Evolutionary conservation across 495 filamentous ascomycete species (phyloP), one percentile per base, ranked within the genome.

Genomic region (Chaetomium cochliodes): DNA sequence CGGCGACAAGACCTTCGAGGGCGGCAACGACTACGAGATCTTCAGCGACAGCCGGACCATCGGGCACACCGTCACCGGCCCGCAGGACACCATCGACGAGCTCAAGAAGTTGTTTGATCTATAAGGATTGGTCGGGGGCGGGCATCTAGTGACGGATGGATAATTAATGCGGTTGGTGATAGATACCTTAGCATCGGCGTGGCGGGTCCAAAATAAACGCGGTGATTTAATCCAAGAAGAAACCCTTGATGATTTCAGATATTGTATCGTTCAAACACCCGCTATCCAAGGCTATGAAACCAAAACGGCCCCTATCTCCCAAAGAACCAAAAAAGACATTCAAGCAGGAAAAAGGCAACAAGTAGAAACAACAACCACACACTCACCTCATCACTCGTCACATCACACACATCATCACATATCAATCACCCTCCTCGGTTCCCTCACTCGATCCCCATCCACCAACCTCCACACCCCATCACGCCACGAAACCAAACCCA

Each of bases 21-120:
- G 94, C 62, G 94, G 94, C 51, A 98, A 98, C 73, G 94, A 98
- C 75, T 92, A 87, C 68, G 94, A 98, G 82, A 97, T 98, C 70
- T 97, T 87, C 75, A 72, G 76, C 55, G 94, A 98, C 74, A 70
- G 81, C 51, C 80, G 93, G 65, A 93, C 90, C 15, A 85, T 90
- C 56, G 94, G 94, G 8, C 94, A 98, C 76, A 77, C 85, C 20
- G 94, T 98, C 56, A 83, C 81, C 56, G 84, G 81, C 54, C 93
- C 94, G 15, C 87, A 92, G 62, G 92, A 98, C 69, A 96, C 92
- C 57, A 84, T 88, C 61, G 81, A 71, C 70, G 78, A 89, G 76
- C 58, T 98, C 64, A 94, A 86, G 83, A 83, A 90, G 80, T 51
- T 94, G 50, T 97, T 97, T 73, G 78, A 85, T 47, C 77, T 96